Conservation (phyloP, 805 yeast genomes). For the Candida golubevii region DNA sequence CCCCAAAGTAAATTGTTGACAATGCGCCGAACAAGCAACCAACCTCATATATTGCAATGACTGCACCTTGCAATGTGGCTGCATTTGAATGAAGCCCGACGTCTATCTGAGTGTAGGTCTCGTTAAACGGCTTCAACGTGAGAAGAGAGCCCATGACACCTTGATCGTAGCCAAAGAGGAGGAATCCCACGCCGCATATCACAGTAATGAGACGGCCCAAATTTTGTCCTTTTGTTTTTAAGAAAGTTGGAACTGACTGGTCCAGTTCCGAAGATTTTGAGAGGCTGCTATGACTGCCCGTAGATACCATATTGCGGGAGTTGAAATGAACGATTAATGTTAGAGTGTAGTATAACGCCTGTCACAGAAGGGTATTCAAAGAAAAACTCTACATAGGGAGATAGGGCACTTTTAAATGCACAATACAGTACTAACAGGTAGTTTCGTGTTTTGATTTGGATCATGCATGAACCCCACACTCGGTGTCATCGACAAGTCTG, state of each 20-base stretch:
- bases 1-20: slow-evolving; percentile 21
- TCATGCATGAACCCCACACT: too few relatives aligned
- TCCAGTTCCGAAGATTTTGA: slow-evolving; percentile 1
- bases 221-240: slow-evolving; percentile 9
- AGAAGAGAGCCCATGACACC: slow-evolving; percentile 36
- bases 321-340: too few relatives aligned
- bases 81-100: slow-evolving; percentile 8
- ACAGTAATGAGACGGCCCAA: slow-evolving; percentile 12
- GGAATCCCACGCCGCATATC: slow-evolving; percentile 21
- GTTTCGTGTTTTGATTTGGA: too few relatives aligned
- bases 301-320: not conserved
- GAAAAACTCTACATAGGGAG: too few relatives aligned
- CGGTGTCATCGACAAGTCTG: too few relatives aligned
- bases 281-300: not conserved
- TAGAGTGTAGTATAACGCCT: too few relatives aligned
- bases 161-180: slow-evolving; percentile 40
- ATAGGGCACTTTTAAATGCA: too few relatives aligned
- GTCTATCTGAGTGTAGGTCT: slow-evolving; percentile 19
- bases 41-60: slow-evolving; percentile 21
- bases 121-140: slow-evolving; percentile 18
- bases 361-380: too few relatives aligned
- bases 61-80: slow-evolving; percentile 20
- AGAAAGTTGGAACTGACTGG: slow-evolving; percentile 10
- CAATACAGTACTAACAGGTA: too few relatives aligned
- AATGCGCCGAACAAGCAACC: slow-evolving; percentile 21